These are phyloP conservation scores for Hanseniaspora lachancei DNA, from an alignment of 805 yeast genomes.

Conservation along the genomic window DNA sequence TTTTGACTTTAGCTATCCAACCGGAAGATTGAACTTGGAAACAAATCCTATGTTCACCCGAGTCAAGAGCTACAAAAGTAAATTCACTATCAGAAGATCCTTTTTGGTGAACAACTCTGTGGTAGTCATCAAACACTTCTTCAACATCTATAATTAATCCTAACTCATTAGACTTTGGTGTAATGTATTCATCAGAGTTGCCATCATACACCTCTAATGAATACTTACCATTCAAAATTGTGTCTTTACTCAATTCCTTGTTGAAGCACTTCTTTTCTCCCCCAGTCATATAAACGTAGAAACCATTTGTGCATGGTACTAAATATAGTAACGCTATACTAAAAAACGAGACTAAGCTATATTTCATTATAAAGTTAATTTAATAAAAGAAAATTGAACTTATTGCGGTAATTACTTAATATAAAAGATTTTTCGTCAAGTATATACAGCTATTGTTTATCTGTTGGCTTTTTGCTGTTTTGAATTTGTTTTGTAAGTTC, in stretches of 20 bases:
- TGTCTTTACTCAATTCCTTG: constrained; percentile 40
- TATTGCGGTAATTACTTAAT: neutral
- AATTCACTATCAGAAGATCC: constrained; percentile 54
- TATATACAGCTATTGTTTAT: too few species aligned
- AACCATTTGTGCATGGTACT: constrained; percentile 25
- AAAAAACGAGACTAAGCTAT: constrained; percentile 15
- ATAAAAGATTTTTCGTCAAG: too few species aligned
- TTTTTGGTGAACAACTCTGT: constrained; percentile 59
- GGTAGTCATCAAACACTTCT: constrained; percentile 66
- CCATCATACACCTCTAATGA: constrained; percentile 35
- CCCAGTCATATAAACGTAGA: constrained; percentile 41
- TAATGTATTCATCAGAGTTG: constrained; percentile 26
- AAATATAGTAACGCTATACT: constrained; percentile 18
- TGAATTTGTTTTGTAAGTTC: too few species aligned
- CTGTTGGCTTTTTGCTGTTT: too few species aligned
- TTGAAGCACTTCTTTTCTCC: constrained; percentile 44
- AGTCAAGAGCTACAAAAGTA: constrained; percentile 57
- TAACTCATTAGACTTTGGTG: constrained; percentile 27
- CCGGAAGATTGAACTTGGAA: constrained; percentile 40
- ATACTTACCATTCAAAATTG: constrained; percentile 39
- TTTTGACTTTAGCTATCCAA: constrained; percentile 48
- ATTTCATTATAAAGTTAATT: constrained; percentile 3
- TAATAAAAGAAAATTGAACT: neutral
- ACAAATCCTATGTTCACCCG: constrained; percentile 72
- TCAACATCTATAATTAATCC: constrained; percentile 36